Evolutionary conservation across 192 early-diverging fungal species (phyloP).

Genomic region (Gryganskiella cystojenkinii): DNA sequence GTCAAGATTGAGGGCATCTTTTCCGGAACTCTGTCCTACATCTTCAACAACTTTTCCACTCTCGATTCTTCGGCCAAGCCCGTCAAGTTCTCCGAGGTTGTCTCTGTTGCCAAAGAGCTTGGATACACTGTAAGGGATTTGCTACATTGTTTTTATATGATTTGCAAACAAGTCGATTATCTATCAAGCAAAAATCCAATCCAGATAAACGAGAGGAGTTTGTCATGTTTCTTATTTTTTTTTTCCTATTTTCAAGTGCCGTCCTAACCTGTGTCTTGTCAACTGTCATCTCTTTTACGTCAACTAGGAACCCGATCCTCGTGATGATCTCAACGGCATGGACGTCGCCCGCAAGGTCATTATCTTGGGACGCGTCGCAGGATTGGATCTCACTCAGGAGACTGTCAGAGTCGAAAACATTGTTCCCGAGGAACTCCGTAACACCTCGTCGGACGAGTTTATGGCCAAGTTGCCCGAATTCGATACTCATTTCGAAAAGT

Average conservation of each 20-base stretch:
- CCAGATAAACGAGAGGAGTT: too few species aligned
- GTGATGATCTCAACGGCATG: conserved; percentile 99
- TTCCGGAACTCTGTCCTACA: conserved; percentile 96
- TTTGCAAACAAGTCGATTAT: too few species aligned
- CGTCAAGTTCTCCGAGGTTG: conserved; percentile 88
- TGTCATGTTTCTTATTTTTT: not conserved
- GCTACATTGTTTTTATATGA: too few species aligned
- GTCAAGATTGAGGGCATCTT: conserved; percentile 96
- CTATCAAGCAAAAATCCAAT: too few species aligned
- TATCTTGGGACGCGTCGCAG: conserved; percentile 91
- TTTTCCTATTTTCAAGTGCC: not conserved
- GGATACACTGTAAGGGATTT: conserved; percentile 82
- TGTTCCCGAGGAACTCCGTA: conserved; percentile 87
- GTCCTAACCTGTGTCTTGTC: conserved; percentile 2
- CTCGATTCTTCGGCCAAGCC: conserved; percentile 58
- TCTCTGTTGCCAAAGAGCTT: conserved; percentile 87
- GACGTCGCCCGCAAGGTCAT: conserved; percentile 98
- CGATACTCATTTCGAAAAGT: conserved; percentile 85
- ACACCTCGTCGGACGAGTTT: conserved; percentile 81
- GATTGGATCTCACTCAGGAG: conserved; percentile 78
- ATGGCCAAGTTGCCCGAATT: conserved; percentile 84
- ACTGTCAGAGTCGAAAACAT: conserved; percentile 95
- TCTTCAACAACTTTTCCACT: conserved; percentile 97
- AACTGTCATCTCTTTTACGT: not conserved
- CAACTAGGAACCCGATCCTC: conserved; percentile 91